These are phyloP conservation scores for Botryosphaeria dothidea DNA, from an alignment of 2,329 filamentous ascomycete species.

Conservation along the genomic window DNA sequence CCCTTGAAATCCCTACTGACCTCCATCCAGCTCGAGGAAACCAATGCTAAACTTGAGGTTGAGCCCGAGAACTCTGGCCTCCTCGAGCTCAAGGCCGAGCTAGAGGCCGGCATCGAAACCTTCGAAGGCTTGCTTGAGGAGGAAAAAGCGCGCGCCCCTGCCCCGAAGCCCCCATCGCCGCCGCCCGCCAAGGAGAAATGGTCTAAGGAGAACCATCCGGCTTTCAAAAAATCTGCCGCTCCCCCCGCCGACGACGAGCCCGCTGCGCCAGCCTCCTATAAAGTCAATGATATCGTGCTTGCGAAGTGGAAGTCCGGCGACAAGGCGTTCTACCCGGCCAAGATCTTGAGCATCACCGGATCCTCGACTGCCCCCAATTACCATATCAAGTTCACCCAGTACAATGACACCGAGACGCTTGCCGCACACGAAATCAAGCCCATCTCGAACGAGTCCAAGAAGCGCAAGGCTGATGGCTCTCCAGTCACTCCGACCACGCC, in stretches of 20 bases:
- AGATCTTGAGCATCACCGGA: slow-evolving; percentile 91
- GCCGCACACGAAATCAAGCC: slow-evolving; percentile 44
- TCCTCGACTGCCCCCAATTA: slow-evolving; percentile 90
- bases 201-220: slow-evolving; percentile 78
- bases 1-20: not conserved
- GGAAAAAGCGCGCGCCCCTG: slow-evolving; percentile 63
- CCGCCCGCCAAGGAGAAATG: slow-evolving; percentile 57
- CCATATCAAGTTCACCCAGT: slow-evolving; percentile 92
- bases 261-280: slow-evolving; percentile 50
- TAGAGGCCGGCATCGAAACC: slow-evolving; percentile 77
- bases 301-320: slow-evolving; percentile 92
- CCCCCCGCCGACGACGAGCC: slow-evolving; percentile 24
- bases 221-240: slow-evolving; percentile 57
- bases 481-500: slow-evolving; percentile 53
- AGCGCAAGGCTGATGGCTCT: slow-evolving; percentile 83
- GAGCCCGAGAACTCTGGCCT: slow-evolving; percentile 81
- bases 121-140: slow-evolving; percentile 80
- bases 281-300: slow-evolving; percentile 85
- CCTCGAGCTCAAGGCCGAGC: slow-evolving; percentile 73
- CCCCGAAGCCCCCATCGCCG: slow-evolving; percentile 45
- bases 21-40: slow-evolving; percentile 68
- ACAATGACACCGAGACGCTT: slow-evolving; percentile 81
- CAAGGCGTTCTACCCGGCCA: slow-evolving; percentile 85
- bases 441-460: slow-evolving; percentile 41
- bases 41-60: slow-evolving; percentile 73